phyloP scores from a whole-genome alignment of 163 green algal species.

The Coccomyxa subellipsoidea region DNA sequence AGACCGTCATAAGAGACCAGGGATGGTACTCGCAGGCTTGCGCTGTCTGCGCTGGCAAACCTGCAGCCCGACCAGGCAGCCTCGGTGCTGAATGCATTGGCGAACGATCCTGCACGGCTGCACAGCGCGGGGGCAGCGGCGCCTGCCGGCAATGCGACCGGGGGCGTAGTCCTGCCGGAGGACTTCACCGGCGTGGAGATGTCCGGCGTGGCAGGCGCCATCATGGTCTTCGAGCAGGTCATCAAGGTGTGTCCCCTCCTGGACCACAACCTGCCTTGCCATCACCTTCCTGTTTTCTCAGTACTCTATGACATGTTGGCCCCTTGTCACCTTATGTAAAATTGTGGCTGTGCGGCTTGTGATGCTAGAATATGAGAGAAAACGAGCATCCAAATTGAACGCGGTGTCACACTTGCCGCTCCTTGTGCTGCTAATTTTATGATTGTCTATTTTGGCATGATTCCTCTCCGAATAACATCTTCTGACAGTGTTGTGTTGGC shows the following conservation, averaged over 20 bases:
- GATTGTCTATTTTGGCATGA: no score
- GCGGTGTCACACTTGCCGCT: no score
- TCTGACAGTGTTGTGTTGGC: background rate
- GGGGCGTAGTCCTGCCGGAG: background rate
- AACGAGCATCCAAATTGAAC: no score
- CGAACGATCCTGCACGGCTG: background rate
- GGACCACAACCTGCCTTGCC: background rate
- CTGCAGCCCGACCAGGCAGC: conserved; percentile 8
- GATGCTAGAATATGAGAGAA: no score
- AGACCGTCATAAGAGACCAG: no score
- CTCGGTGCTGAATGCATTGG: background rate
- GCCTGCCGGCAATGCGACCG: background rate
- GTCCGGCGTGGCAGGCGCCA: background rate
- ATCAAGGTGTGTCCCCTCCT: background rate
- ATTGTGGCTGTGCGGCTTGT: no score
- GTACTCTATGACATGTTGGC: background rate
- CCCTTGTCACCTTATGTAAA: background rate
- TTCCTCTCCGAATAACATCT: no score
- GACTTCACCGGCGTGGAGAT: background rate
- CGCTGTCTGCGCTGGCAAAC: conserved; percentile 9
- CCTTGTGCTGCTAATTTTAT: no score
- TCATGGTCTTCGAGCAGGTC: background rate
- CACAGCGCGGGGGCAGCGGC: background rate
- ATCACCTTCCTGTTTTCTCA: background rate
- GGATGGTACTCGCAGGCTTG: background rate